Base-by-base conservation (phyloP, 2,329 filamentous ascomycete species). In the Diaporthe ilicicola region DNA sequence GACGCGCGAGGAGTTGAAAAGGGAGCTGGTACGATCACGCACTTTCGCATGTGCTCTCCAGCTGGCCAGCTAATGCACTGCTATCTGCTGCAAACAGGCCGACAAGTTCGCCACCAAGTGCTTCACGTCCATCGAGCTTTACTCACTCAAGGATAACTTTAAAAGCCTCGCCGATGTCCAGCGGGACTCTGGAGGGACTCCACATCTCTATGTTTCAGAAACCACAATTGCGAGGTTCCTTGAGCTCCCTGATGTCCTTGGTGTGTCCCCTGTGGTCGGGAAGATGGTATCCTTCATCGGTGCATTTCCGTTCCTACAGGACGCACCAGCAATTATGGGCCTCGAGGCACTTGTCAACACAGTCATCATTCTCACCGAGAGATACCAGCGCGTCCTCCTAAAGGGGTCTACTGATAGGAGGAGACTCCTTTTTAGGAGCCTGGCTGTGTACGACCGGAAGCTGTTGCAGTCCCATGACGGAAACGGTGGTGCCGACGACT, bases 81-180 rank as follows among this genome's bases (percentile, higher is more conserved):
- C 17, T 32, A 55, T 27, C 13, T 32, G 39, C 15, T 13, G 24
- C 39, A 39, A 65, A 67, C 70, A 92, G 90, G 89, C 89, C 74
- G 81, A 83, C 69, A 87, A 83, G 75, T 94, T 94, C 78, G 91
- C 89, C 69, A 87, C 89, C 71, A 91, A 90, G 76, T 93, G 90
- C 81, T 94, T 92, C 80, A 90, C 90, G 0, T 86, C 90, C 1
- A 84, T 94, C 69, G 92, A 94, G 80, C 83, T 93, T 37, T 93
- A 92, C 80, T 93, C 89, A 39, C 89, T 93, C 80, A 91, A 90
- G 75, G 89, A 93, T 77, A 91, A 93, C 76, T 94, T 94, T 82
- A 87, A 86, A 71, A 88, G 85, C 70, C 89, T 94, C 24, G 90
- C 92, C 74, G 91, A 94, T 75, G 81, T 86, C 19, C 86, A 92